phyloP scores from a whole-genome alignment of 2,329 filamentous ascomycete genomes.

The Tolypocladium ovalisporum region DNA sequence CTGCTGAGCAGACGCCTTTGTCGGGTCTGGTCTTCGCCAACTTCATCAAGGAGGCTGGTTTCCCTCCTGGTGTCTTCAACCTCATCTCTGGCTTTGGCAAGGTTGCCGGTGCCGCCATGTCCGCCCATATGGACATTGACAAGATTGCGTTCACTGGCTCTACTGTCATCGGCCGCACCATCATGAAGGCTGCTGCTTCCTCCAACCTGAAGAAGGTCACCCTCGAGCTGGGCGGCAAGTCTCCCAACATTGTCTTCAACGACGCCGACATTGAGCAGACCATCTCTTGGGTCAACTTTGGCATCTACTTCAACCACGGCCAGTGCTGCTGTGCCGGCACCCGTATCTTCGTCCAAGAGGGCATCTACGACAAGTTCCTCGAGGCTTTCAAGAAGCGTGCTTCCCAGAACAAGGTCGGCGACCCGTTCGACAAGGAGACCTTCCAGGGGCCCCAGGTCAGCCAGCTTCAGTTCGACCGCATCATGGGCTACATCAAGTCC shows the following conservation, averaged over 20 bases:
- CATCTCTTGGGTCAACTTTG: constrained; percentile 68
- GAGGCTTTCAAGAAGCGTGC: constrained; percentile 70
- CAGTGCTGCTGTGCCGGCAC: constrained; percentile 66
- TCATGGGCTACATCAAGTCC: constrained; percentile 71
- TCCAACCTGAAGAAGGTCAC: constrained; percentile 79
- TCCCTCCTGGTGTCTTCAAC: constrained; percentile 70
- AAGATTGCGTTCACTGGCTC: constrained; percentile 79
- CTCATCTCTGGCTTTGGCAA: constrained; percentile 69
- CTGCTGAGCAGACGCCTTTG: constrained; percentile 66
- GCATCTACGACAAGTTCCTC: constrained; percentile 81
- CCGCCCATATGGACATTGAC: constrained; percentile 69
- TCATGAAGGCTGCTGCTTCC: constrained; percentile 70
- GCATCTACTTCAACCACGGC: constrained; percentile 56
- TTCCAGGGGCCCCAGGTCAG: constrained; percentile 87
- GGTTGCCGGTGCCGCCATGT: constrained; percentile 64
- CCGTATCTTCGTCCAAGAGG: constrained; percentile 76
- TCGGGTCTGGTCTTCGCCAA: constrained; percentile 54
- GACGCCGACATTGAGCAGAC: constrained; percentile 69
- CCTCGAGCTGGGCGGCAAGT: constrained; percentile 71
- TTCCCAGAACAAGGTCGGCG: constrained; percentile 64
- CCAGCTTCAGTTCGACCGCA: constrained; percentile 76
- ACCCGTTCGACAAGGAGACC: constrained; percentile 67
- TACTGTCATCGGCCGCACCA: constrained; percentile 59
- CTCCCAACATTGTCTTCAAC: constrained; percentile 69
- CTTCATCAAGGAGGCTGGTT: constrained; percentile 64